Conservation (phyloP, 1,284 basidiomycete genomes). For the Fomitopsis palustris region DNA sequence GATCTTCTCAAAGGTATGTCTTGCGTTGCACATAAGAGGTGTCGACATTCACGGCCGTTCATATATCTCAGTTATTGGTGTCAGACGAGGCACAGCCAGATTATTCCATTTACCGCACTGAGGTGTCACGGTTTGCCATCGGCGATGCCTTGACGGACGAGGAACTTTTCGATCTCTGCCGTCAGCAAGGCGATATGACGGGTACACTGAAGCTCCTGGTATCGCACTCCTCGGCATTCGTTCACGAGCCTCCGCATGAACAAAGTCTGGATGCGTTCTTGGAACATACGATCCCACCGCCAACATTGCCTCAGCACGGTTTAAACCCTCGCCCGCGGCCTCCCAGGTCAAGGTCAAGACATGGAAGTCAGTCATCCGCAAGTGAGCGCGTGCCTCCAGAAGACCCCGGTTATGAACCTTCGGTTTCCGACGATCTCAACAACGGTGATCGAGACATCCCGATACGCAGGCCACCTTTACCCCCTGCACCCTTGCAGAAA, state of each 20-base stretch:
- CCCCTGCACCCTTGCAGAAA: conserved; percentile 32
- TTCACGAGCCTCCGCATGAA: conserved; percentile 45
- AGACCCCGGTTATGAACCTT: conserved; percentile 63
- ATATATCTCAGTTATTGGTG: conserved; percentile 63
- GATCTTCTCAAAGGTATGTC: conserved; percentile 75
- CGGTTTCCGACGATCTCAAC: conserved; percentile 59
- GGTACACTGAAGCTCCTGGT: conserved; percentile 83
- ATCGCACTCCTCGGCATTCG: conserved; percentile 55
- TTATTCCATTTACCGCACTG: conserved; percentile 82
- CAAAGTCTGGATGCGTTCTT: conserved; percentile 38
- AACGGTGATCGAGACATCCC: conserved; percentile 43
- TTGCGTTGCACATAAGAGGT: not conserved
- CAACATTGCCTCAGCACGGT: conserved; percentile 38
- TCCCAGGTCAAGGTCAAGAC: conserved; percentile 49
- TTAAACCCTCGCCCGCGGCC: conserved; percentile 43
- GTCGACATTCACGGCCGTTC: not conserved
- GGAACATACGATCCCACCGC: conserved; percentile 50
- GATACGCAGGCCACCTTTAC: conserved; percentile 39
- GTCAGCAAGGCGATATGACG: conserved; percentile 65
- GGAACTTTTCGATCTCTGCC: conserved; percentile 68
- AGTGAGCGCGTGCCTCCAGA: conserved; percentile 57
- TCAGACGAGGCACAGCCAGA: conserved; percentile 76
- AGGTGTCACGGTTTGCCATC: conserved; percentile 74
- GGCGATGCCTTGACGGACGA: conserved; percentile 70
- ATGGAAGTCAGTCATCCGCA: conserved; percentile 65